Evolutionary conservation across 352 stramenopile genomes (phyloP), one percentile per base, ranked within the genome.

Genomic region (Phytopythium helicoides): DNA sequence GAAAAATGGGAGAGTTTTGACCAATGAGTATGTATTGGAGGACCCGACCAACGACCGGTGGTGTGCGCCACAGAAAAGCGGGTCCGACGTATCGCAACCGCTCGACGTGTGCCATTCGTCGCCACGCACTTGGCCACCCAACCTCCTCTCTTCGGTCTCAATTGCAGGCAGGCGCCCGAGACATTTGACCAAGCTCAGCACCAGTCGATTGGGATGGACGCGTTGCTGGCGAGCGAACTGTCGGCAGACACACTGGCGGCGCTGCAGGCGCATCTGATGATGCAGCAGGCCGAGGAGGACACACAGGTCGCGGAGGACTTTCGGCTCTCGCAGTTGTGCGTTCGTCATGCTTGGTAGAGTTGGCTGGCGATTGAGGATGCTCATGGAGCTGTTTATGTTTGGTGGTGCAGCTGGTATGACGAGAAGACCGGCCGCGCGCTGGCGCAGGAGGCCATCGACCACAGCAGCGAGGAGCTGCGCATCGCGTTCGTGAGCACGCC

Each of bases 401-500:
- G n/a, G 49, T 47, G 6, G 2, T 14, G 37, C 37, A 68, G 71
- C 47, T 81, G 67, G 67, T 81, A 81, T 33, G 71, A 81, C 33
- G 58, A 73, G 18, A 59, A 64, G 26, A 81, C 71, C 9, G 71
- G 67, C 28, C 61, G 66, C n/a, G 64, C 64, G 10, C 34, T 81
- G 15, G 71, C 71, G 6, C 49, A 73, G 19, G 71, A 81, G 46
- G 71, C 66, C 16, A 68, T 75, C 35, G 71, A 81, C 21, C 54
- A 75, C 37, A 81, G 67, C 54, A 70, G 55, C 44, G 50, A 52
- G 15, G 65, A 76, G 25, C 59, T 71, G 3, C 54, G 54, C 3
- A 77, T 81, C 26, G 71, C 71, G 18, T 78, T 81, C 47, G 68
- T 81, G 44, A 81, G 71, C 46, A 81, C 71, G 0, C 71, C 71